A percentile compares a stretch with the other conserved stretches of the same genome.
These are phyloP conservation scores for Erigeron philadelphicus DNA, from an alignment of 140 eudicot species.

Conservation along the genomic window DNA sequence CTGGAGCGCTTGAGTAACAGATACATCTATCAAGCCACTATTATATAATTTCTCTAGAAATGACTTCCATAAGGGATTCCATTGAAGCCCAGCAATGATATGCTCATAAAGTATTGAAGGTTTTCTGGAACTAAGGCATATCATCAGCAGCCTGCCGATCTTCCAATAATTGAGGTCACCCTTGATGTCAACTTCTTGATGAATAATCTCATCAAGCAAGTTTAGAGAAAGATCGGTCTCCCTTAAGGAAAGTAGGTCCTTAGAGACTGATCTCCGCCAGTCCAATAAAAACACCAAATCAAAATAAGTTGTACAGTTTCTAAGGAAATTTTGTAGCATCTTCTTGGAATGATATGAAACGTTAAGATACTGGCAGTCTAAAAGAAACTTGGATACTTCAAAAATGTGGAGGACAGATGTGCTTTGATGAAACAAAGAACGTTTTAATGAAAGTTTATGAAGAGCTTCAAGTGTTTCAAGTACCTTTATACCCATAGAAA, in stretches of 20 bases:
- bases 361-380: slow-evolving; percentile 11
- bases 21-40: not conserved
- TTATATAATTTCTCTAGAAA: slow-evolving; percentile 22
- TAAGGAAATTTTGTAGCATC: slow-evolving; percentile 9
- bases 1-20: slow-evolving; percentile 2
- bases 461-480: slow-evolving; percentile 36
- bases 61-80: slow-evolving; percentile 24
- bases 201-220: slow-evolving; percentile 32
- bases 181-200: slow-evolving; percentile 2
- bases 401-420: slow-evolving; percentile 23
- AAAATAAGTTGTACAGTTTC: slow-evolving; percentile 19
- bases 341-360: not conserved
- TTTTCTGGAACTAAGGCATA: slow-evolving; percentile 21
- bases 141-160: slow-evolving; percentile 38
- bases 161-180: slow-evolving; percentile 24
- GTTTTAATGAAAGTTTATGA: not conserved
- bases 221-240: slow-evolving; percentile 20
- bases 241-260: slow-evolving; percentile 31
- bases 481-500: slow-evolving; percentile 30
- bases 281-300: slow-evolving; percentile 43
- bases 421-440: slow-evolving; percentile 30
- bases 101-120: not conserved
- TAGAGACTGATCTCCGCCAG: slow-evolving; percentile 29
- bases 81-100: not conserved
- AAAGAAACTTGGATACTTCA: slow-evolving; percentile 34